Evolutionary conservation across 2,329 filamentous ascomycete species (phyloP).

Genomic region (Pyrenophora teres): DNA sequence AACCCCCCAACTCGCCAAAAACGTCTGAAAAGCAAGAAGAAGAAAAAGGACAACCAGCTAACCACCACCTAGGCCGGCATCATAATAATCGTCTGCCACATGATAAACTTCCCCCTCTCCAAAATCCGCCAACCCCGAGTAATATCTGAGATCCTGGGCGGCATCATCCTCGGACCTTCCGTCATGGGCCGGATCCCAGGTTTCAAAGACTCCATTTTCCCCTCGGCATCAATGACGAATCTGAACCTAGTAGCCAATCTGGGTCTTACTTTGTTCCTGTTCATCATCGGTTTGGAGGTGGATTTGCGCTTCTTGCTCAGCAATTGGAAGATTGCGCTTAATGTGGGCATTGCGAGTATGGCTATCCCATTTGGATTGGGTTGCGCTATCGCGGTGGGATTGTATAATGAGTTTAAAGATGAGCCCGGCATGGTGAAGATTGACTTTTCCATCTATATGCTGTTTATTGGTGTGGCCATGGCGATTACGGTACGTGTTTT

Average conservation of each 20-base stretch:
- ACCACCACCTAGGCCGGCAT: slow-evolving; percentile 62
- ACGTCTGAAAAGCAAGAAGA: too few species aligned
- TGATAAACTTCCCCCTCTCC: slow-evolving; percentile 76
- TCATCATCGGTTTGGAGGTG: slow-evolving; percentile 85
- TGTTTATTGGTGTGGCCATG: slow-evolving; percentile 91
- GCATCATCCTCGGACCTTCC: slow-evolving; percentile 82
- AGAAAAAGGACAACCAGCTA: neutral
- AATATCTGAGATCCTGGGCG: slow-evolving; percentile 84
- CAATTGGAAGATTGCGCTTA: slow-evolving; percentile 80
- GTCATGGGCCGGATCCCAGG: slow-evolving; percentile 85
- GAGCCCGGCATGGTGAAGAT: slow-evolving; percentile 63
- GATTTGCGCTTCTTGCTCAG: slow-evolving; percentile 76
- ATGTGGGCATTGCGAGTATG: slow-evolving; percentile 81
- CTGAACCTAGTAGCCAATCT: slow-evolving; percentile 80
- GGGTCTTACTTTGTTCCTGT: slow-evolving; percentile 82
- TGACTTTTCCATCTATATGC: slow-evolving; percentile 65
- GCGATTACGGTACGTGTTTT: slow-evolving; percentile 72
- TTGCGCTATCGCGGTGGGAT: slow-evolving; percentile 76
- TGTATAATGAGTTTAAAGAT: slow-evolving; percentile 73
- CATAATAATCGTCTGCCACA: slow-evolving; percentile 74
- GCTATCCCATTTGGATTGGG: slow-evolving; percentile 81
- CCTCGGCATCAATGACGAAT: slow-evolving; percentile 72
- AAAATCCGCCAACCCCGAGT: slow-evolving; percentile 79
- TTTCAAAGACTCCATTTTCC: slow-evolving; percentile 79
- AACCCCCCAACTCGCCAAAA: neutral